Evolutionary conservation across 768 basidiomycete species (phyloP).

Genomic region (Suillus weaverae): DNA sequence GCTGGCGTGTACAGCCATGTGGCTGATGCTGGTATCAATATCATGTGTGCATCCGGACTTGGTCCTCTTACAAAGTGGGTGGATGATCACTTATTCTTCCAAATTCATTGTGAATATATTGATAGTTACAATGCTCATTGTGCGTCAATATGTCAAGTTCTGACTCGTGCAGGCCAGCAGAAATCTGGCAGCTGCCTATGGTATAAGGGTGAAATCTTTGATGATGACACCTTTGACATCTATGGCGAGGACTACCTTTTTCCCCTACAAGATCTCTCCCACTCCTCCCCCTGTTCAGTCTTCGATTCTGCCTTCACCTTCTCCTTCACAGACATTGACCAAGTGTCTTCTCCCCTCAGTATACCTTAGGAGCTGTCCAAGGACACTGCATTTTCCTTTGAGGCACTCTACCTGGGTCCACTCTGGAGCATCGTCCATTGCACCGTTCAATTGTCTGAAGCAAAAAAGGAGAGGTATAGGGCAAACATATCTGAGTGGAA

Average conservation of each 20-base stretch:
- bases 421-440: constrained; percentile 27
- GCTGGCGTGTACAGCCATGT: constrained; percentile 28
- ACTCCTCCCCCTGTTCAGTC: fast-evolving
- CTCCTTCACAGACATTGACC: constrained; percentile 36
- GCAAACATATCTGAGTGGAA: constrained; percentile 28
- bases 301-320: background rate
- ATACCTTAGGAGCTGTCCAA: constrained; percentile 32
- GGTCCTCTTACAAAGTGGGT: constrained; percentile 31
- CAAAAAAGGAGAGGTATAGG: constrained; percentile 31
- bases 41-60: constrained; percentile 26
- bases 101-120: constrained; percentile 23
- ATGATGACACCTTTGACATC: constrained; percentile 22
- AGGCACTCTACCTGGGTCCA: constrained; percentile 30
- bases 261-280: constrained; percentile 8
- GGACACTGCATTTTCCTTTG: constrained; percentile 21
- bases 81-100: constrained; percentile 30
- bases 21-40: constrained; percentile 27
- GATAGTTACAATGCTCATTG: constrained; percentile 27
- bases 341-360: constrained; percentile 30
- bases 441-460: constrained; percentile 22
- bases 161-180: background rate
- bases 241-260: constrained; percentile 33
- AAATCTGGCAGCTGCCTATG: constrained; percentile 19
- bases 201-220: constrained; percentile 24
- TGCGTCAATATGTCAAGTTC: fast-evolving